phyloP scores from a whole-genome alignment of 805 yeast genomes.

The Wickerhamiella galacta region DNA sequence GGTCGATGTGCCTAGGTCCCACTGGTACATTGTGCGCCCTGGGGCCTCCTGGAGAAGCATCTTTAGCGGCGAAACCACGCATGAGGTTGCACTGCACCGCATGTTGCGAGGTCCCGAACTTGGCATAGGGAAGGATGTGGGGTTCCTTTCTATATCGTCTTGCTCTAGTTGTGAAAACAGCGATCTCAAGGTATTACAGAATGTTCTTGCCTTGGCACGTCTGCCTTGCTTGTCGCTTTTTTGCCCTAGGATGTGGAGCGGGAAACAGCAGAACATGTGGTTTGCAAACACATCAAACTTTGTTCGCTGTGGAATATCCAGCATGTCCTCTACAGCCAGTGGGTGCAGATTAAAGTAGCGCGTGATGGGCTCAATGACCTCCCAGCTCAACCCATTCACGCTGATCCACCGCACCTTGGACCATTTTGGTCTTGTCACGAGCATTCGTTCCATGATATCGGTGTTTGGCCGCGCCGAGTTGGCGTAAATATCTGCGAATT shows the following conservation, averaged over 20 bases:
- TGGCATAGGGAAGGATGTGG: no score
- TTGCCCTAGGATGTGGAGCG: slow-evolving; percentile 30
- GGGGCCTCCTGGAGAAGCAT: no score
- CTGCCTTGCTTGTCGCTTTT: background rate
- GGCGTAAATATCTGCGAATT: slow-evolving; percentile 23
- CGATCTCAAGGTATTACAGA: no score
- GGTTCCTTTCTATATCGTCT: no score
- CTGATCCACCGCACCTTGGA: slow-evolving; percentile 39
- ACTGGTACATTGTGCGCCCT: slow-evolving; percentile 13
- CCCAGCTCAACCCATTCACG: slow-evolving; percentile 47
- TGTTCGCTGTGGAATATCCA: slow-evolving; percentile 45
- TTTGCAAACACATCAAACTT: slow-evolving; percentile 36
- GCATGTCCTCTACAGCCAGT: slow-evolving; percentile 43
- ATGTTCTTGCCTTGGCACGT: no score
- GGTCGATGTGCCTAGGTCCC: slow-evolving; percentile 13
- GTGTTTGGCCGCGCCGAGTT: slow-evolving; percentile 5
- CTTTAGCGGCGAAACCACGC: no score
- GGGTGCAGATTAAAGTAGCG: slow-evolving; percentile 33
- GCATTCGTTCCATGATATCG: slow-evolving; percentile 10
- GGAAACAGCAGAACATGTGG: slow-evolving; percentile 39
- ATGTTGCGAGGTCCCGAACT: no score
- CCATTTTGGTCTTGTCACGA: slow-evolving; percentile 31
- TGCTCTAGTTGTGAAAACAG: no score
- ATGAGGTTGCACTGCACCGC: no score
- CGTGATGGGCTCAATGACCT: slow-evolving; percentile 33